Evolutionary conservation across 495 filamentous ascomycete species (phyloP), one percentile per base, ranked within the genome.

Genomic region (Margaritispora aquatica): DNA sequence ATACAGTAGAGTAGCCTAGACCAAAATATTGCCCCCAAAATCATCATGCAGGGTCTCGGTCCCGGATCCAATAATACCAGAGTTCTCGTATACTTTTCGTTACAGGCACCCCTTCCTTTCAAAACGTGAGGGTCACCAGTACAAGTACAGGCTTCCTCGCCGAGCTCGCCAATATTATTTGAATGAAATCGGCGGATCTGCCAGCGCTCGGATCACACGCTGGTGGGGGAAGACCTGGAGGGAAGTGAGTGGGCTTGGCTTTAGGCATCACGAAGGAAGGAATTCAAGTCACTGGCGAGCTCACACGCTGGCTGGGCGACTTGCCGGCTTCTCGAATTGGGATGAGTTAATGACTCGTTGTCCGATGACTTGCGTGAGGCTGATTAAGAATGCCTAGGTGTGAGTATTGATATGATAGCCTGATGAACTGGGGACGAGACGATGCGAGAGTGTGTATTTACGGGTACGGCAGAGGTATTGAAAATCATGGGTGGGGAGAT

Each of bases 291-390:
- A n/a, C n/a, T n/a, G n/a, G n/a, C n/a, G n/a, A n/a, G n/a, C n/a
- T n/a, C n/a, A n/a, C n/a, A n/a, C n/a, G n/a, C n/a, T n/a, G n/a
- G n/a, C n/a, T n/a, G n/a, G n/a, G n/a, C n/a, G n/a, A n/a, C n/a
- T n/a, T n/a, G n/a, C n/a, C n/a, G n/a, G n/a, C n/a, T n/a, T n/a
- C n/a, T n/a, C n/a, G 51, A 19, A 15, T 26, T 34, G 29, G 38
- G 38, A 44, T 44, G 15, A n/a, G 7, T 10, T 44, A 17, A 44
- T 44, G 38, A 44, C 8, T 44, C 38, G 38, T 44, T 3, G 53
- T 44, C 53, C 53, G 53, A 55, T 2, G n/a, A 36, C 10, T 44
- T 55, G 53, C 53, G 53, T 46, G 53, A 55, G 53, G 53, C 34
- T 55, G 53, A 55, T 36, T 44, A n/a, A 9, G 38, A 44, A n/a